Base-by-base conservation (phyloP, 2,329 filamentous ascomycete genomes). In the Didymella sp. region DNA sequence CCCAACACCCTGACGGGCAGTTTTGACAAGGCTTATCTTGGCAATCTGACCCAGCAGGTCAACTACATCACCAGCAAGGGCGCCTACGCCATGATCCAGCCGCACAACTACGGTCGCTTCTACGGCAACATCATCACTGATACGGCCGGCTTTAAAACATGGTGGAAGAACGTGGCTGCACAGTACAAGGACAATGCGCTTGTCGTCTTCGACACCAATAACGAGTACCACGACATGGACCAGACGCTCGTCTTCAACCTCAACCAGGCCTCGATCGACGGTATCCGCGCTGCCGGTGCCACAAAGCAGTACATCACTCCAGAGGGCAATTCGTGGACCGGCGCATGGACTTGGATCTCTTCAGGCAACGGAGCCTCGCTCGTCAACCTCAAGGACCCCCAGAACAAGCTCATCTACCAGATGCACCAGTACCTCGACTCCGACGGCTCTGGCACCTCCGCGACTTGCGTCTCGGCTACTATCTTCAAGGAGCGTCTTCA, bases 341-440 rank as follows among this genome's bases (percentile, higher is more conserved):
- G 78, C 22, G 76, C 76, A 2, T 77, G 74, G 75, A 82, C 80
- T 8, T 85, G 84, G 84, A 74, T 80, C 13, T 79, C 70, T 3
- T 74, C 73, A 13, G 80, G 80, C 38, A 83, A 82, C 64, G 76
- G 56, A 31, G 76, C 77, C 4, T 74, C 76, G 41, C 76, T 83
- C 56, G 77, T 79, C 52, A 72, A 62, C 19, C 77, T 86, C 38
- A 82, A 79, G 8, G 84, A 87, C 59, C 77, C 83, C 0, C 57
- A 76, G 42, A 74, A 85, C 73, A 84, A 83, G 66, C 78, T 86
- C 54, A 73, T 86, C 68, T 86, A 84, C 72, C 82, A 86, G 66
- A 86, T 86, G 84, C 84, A 87, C 69, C 84, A 86, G 73, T 87
- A 86, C 65, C 83, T 86, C 33, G 84, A 87, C 73, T 75, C 73